These are phyloP conservation scores for Noccaea bulbosa DNA, from an alignment of 345 rosid genomes.

Conservation along the genomic window DNA sequence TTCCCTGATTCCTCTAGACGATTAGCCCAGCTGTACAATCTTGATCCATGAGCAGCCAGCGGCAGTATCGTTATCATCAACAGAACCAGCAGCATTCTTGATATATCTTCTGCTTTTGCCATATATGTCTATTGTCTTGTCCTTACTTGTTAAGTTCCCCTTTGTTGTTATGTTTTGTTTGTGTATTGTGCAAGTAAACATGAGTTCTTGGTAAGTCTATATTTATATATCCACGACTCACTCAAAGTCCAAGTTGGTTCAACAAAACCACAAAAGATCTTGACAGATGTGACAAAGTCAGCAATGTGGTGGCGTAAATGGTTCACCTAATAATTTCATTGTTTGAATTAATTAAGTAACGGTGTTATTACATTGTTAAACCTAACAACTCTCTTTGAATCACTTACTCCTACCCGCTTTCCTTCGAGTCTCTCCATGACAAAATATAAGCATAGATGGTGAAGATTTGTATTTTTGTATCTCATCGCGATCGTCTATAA, in stretches of 20 bases:
- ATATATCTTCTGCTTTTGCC: slow-evolving; percentile 28
- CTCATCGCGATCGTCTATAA: no score
- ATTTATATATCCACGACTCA: background rate
- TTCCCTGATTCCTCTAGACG: slow-evolving; percentile 38
- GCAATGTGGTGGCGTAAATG: slow-evolving; percentile 29
- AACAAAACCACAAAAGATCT: slow-evolving; percentile 4
- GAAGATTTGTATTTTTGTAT: no score
- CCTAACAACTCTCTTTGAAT: no score
- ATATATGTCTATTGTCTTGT: background rate
- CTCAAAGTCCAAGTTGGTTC: slow-evolving; percentile 33
- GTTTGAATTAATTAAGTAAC: background rate
- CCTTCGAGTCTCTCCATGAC: no score
- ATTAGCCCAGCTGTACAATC: slow-evolving; percentile 43
- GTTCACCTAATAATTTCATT: slow-evolving; percentile 37
- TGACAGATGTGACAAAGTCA: slow-evolving; percentile 18
- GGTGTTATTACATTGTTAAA: background rate
- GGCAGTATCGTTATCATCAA: slow-evolving; percentile 31
- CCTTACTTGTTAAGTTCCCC: background rate
- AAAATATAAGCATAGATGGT: no score
- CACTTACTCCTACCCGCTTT: no score
- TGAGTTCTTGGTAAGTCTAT: slow-evolving; percentile 1
- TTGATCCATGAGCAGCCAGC: slow-evolving; percentile 37
- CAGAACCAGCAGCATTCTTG: slow-evolving; percentile 24
- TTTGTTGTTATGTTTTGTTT: background rate
- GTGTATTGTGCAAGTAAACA: background rate